Evolutionary conservation across 2,329 filamentous ascomycete genomes (phyloP).

Genomic region (Lachnellula hyalina): DNA sequence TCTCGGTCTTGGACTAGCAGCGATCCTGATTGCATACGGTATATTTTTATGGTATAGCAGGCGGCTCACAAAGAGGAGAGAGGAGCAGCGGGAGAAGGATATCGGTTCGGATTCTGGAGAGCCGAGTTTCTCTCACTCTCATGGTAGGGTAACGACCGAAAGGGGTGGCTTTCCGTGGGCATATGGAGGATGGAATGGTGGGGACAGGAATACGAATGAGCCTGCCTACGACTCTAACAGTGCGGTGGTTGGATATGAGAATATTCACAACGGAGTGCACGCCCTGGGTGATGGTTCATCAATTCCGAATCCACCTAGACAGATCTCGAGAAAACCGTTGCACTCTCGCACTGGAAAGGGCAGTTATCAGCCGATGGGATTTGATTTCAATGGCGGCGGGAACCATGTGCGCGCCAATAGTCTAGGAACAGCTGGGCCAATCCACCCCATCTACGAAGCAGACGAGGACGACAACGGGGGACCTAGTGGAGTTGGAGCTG

Average conservation of each 20-base stretch:
- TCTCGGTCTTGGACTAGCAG: slow-evolving; percentile 56
- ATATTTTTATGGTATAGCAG: slow-evolving; percentile 46
- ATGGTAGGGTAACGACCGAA: slow-evolving; percentile 16
- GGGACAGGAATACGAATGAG: slow-evolving; percentile 9
- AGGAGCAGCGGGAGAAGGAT: slow-evolving; percentile 46
- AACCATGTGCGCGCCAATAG: slow-evolving; percentile 39
- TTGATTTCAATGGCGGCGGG: slow-evolving; percentile 32
- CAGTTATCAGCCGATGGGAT: slow-evolving; percentile 36
- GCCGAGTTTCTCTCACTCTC: slow-evolving; percentile 15
- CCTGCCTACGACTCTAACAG: slow-evolving; percentile 25
- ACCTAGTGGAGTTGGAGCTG: slow-evolving; percentile 2
- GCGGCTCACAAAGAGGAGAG: slow-evolving; percentile 36
- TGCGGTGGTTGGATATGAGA: slow-evolving; percentile 22
- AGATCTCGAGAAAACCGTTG: slow-evolving; percentile 34
- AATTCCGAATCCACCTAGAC: slow-evolving; percentile 14
- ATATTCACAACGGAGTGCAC: slow-evolving; percentile 20
- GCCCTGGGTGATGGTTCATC: slow-evolving; percentile 11
- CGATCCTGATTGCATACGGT: slow-evolving; percentile 42
- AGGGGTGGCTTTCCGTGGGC: slow-evolving; percentile 23
- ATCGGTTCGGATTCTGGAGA: slow-evolving; percentile 43
- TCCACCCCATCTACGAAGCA: slow-evolving; percentile 61
- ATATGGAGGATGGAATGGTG: slow-evolving; percentile 21
- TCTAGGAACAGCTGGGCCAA: slow-evolving; percentile 44
- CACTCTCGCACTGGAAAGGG: slow-evolving; percentile 32
- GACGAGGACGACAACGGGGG: slow-evolving; percentile 39